phyloP scores from a whole-genome alignment of 2,329 filamentous ascomycete species.

The Pyricularia sp. region DNA sequence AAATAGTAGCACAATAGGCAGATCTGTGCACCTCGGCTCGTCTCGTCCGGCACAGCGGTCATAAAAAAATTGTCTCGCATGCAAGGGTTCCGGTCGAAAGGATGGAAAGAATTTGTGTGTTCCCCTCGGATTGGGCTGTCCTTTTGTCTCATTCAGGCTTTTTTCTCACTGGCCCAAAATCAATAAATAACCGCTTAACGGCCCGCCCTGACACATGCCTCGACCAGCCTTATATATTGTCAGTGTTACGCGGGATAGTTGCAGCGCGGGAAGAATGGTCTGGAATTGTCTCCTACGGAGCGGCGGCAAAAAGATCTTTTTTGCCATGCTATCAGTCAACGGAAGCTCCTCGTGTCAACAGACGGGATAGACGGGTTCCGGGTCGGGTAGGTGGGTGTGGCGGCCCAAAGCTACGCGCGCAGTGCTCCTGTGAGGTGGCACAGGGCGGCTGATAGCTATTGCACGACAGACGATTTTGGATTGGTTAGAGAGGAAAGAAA shows the following conservation, averaged over 20 bases:
- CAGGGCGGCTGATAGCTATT: background rate
- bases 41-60: background rate
- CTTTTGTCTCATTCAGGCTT: background rate
- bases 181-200: background rate
- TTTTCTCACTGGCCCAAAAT: background rate
- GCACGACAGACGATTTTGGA: background rate
- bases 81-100: background rate
- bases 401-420: background rate
- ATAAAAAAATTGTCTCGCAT: background rate
- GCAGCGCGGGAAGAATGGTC: background rate
- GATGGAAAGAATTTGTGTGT: background rate
- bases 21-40: background rate
- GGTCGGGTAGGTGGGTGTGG: background rate
- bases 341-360: background rate
- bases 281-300: background rate
- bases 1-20: background rate
- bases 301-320: too few species aligned
- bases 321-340: background rate
- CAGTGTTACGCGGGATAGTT: background rate
- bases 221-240: background rate
- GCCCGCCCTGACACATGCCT: background rate
- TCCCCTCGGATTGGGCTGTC: background rate
- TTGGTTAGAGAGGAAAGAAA: background rate
- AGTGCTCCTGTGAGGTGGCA: background rate
- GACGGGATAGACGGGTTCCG: background rate